Percentiles rank a stretch among this genome's conserved stretches.
Conservation (phyloP, 805 yeast species). For the Pichia ethanolica region DNA sequence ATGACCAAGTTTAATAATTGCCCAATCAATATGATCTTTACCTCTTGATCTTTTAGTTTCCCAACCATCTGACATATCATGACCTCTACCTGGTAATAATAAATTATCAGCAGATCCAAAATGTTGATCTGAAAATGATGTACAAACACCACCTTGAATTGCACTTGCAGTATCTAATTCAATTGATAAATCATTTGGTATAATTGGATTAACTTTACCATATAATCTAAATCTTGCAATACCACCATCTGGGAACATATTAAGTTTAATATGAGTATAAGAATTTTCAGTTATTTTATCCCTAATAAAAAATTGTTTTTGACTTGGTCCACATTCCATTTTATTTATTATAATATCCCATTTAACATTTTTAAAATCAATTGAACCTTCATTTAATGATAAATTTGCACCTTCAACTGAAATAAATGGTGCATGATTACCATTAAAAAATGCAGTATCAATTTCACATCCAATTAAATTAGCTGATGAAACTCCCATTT, state of each 20-base stretch:
- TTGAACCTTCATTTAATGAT: slow-evolving; percentile 24
- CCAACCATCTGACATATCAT: slow-evolving; percentile 98
- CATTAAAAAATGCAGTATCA: slow-evolving; percentile 91
- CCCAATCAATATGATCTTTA: slow-evolving; percentile 90
- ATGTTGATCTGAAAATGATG: slow-evolving; percentile 82
- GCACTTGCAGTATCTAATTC: slow-evolving; percentile 74
- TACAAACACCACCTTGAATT: slow-evolving; percentile 82
- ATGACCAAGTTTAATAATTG: slow-evolving; percentile 70
- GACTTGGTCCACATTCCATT: slow-evolving; percentile 83
- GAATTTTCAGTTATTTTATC: slow-evolving; percentile 46
- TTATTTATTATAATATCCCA: slow-evolving; percentile 73
- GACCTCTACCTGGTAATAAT: slow-evolving; percentile 88
- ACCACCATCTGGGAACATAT: slow-evolving; percentile 98
- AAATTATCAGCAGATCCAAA: slow-evolving; percentile 89
- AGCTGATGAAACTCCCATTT: slow-evolving; percentile 80
- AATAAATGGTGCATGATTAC: slow-evolving; percentile 89
- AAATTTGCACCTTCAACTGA: slow-evolving; percentile 65
- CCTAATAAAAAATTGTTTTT: slow-evolving; percentile 74
- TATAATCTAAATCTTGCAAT: slow-evolving; percentile 89
- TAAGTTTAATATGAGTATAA: slow-evolving; percentile 74
- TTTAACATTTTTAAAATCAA: slow-evolving; percentile 27
- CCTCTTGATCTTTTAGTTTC: slow-evolving; percentile 86
- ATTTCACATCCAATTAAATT: slow-evolving; percentile 75
- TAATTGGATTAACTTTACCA: slow-evolving; percentile 74
- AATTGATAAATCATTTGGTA: slow-evolving; percentile 39